phyloP scores from a whole-genome alignment of 257 asterid genomes.

The Fraxinus pennsylvanica region DNA sequence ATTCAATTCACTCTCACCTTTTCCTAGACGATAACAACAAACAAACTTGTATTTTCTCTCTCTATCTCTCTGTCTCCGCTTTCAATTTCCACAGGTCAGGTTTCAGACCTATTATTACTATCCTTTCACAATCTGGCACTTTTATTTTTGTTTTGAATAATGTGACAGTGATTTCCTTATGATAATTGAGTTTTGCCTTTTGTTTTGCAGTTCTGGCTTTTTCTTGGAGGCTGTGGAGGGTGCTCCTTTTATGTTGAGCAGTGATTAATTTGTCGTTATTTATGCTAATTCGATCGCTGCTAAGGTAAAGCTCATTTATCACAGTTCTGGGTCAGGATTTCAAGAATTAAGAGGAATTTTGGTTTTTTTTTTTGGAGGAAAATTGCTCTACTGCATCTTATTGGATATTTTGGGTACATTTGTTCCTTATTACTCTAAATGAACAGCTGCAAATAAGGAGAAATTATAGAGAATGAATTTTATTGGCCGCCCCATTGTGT shows the following conservation, averaged over 20 bases:
- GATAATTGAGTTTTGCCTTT: slow-evolving; percentile 25
- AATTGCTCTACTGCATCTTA: slow-evolving; percentile 24
- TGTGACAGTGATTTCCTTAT: slow-evolving; percentile 31
- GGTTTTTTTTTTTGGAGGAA: not conserved
- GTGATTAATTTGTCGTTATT: slow-evolving; percentile 28
- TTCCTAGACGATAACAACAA: slow-evolving; percentile 37
- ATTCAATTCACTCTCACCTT: slow-evolving; percentile 38
- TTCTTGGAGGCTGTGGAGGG: slow-evolving; percentile 33
- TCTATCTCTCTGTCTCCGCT: slow-evolving; percentile 24
- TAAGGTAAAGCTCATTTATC: slow-evolving; percentile 18
- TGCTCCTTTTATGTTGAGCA: slow-evolving; percentile 29
- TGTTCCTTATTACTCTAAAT: not conserved
- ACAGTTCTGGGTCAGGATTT: slow-evolving; percentile 29
- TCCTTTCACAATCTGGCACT: slow-evolving; percentile 12
- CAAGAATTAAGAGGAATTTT: slow-evolving; percentile 19
- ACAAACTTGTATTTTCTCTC: slow-evolving; percentile 10
- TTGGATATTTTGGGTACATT: slow-evolving; percentile 22
- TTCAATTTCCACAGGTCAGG: slow-evolving; percentile 34
- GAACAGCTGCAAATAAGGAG: not conserved
- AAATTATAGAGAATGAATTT: slow-evolving; percentile 17
- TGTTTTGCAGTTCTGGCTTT: slow-evolving; percentile 38
- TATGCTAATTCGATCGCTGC: slow-evolving; percentile 21
- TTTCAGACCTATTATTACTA: slow-evolving; percentile 25
- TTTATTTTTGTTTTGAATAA: slow-evolving; percentile 25
- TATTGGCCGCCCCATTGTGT: slow-evolving; percentile 33